Evolutionary conservation across 768 basidiomycete genomes (phyloP), one percentile per base, ranked within the genome.

Genomic region (Lentinus brumalis): DNA sequence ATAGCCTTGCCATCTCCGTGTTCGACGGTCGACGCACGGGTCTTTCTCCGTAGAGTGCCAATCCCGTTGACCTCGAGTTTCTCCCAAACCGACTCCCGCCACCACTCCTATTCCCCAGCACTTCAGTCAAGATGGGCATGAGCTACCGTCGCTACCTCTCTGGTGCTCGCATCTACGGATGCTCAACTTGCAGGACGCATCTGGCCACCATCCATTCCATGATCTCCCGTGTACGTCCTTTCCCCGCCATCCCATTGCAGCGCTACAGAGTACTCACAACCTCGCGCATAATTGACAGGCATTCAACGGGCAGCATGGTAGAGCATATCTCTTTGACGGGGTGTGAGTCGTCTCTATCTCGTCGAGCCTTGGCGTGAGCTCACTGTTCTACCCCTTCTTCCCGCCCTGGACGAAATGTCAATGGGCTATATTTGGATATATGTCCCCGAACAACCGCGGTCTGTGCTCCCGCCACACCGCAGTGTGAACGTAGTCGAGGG

Each of bases 281-380:
- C 54, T 26, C 42, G 39, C 35, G 16, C 31, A 5, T 55, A 7
- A 51, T 51, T 62, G 56, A 45, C 74, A 98, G 96, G 92, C 92
- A 46, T 98, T 98, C 82, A 95, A 93, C 64, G 96, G 96, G 30
- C 94, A 97, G 75, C 94, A 97, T 74, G 96, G 96, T 16, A 83
- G 92, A 59, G 96, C 96, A 16, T 95, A 96, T 74, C 86, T 98
- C 64, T 96, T 98, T 69, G 92, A 96, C 54, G 86, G 82, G 66
- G 95, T 97, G 96, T 96, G 75, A 81, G 94, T 77, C 29, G 21
- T 40, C 15, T 26, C 35, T 35, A 11, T 40, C 51, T 50, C 42
- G 16, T 45, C 44, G 31, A 40, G 30, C 54, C 39, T 14, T 6
- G 16, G 31, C 58, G 21, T 38, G 18, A 14, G 63, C 59, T 63